Percentiles rank a stretch among this genome's conserved stretches.
These are phyloP conservation scores for Russula ochroleuca DNA, from an alignment of 768 basidiomycete species.

Conservation along the genomic window DNA sequence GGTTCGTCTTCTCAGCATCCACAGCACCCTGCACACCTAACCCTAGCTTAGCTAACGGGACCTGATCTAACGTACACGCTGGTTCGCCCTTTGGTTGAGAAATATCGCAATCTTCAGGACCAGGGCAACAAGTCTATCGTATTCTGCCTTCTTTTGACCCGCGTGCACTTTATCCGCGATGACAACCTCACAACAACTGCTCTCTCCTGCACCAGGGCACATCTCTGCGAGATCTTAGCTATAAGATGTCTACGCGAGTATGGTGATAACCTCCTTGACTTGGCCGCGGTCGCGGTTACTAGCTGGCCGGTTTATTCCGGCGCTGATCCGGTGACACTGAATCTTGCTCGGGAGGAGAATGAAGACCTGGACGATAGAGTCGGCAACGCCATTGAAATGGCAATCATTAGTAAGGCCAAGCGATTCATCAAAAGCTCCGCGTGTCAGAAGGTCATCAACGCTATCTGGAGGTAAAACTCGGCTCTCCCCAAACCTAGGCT, in stretches of 20 bases:
- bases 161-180: slow-evolving; percentile 80
- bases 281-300: slow-evolving; percentile 69
- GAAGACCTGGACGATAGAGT: slow-evolving; percentile 73
- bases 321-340: slow-evolving; percentile 55
- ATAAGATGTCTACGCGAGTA: slow-evolving; percentile 71
- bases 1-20: slow-evolving; percentile 40
- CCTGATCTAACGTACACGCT: slow-evolving; percentile 91
- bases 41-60: slow-evolving; percentile 54
- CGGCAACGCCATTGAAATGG: slow-evolving; percentile 91
- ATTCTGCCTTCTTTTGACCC: slow-evolving; percentile 85
- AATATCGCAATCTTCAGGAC: slow-evolving; percentile 70
- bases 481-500: neutral
- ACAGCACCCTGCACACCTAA: slow-evolving; percentile 4
- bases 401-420: slow-evolving; percentile 82
- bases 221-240: slow-evolving; percentile 87
- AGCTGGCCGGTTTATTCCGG: slow-evolving; percentile 79
- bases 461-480: slow-evolving; percentile 63
- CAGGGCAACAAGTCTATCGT: slow-evolving; percentile 77
- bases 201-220: slow-evolving; percentile 69
- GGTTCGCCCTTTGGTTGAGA: slow-evolving; percentile 80
- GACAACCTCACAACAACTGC: slow-evolving; percentile 63
- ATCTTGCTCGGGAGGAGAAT: slow-evolving; percentile 58
- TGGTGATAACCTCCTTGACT: slow-evolving; percentile 60
- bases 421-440: slow-evolving; percentile 85
- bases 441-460: slow-evolving; percentile 86